Evolutionary conservation across 139 green algal species (phyloP).

Genomic region (Zygnema cylindricum): DNA sequence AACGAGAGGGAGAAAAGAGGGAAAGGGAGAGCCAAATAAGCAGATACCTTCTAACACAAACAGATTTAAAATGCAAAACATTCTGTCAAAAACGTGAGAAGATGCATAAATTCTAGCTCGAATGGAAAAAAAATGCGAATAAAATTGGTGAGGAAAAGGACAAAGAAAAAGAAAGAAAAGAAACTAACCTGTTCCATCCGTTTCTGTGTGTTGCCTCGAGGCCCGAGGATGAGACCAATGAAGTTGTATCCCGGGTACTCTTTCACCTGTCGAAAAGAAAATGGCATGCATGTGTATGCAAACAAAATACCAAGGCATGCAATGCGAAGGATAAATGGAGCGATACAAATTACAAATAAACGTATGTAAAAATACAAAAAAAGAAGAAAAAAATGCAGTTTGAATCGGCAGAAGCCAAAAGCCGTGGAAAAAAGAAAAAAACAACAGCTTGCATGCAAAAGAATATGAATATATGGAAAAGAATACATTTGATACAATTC

Average conservation of each 20-base stretch:
- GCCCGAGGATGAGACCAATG: slow-evolving; percentile 97
- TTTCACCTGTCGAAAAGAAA: slow-evolving; percentile 67
- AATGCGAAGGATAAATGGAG: neutral
- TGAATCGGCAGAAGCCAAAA: too few relatives aligned
- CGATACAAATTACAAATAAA: neutral
- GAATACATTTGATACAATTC: too few relatives aligned
- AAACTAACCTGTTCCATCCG: slow-evolving; percentile 95
- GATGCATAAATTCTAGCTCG: slow-evolving; percentile 11
- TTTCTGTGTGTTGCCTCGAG: slow-evolving; percentile 97
- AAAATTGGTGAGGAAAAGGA: neutral
- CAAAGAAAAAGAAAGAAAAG: neutral
- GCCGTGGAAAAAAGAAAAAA: too few relatives aligned
- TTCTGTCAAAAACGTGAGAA: too few relatives aligned
- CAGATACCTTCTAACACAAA: too few relatives aligned
- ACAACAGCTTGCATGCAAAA: too few relatives aligned
- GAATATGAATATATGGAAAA: too few relatives aligned
- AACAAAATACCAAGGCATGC: neutral
- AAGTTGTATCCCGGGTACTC: slow-evolving; percentile 96
- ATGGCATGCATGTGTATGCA: neutral
- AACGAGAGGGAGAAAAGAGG: too few relatives aligned
- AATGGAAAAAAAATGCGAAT: neutral
- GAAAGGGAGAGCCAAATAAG: too few relatives aligned
- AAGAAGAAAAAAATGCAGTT: neutral
- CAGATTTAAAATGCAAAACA: too few relatives aligned
- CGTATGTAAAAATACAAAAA: neutral